Percentiles rank a stretch among this genome's conserved stretches.
phyloP scores from a whole-genome alignment of 805 yeast species.

The Wickerhamiella sorbophila region DNA sequence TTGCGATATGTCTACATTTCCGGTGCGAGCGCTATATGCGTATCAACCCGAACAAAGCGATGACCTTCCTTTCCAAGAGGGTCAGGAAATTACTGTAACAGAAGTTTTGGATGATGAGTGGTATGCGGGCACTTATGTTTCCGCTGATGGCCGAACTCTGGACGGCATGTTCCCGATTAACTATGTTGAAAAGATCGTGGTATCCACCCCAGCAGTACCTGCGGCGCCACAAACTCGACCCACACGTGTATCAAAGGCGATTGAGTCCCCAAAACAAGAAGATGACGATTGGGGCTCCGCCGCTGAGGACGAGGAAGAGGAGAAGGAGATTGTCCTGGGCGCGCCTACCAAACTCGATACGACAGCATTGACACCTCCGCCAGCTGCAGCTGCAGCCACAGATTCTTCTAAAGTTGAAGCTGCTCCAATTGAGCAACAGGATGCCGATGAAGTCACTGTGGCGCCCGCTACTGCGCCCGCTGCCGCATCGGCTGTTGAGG shows the following conservation, averaged over 20 bases:
- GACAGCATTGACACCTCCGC: background rate
- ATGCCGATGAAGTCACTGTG: background rate
- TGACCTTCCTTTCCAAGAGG: conserved; percentile 58
- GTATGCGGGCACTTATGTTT: conserved; percentile 56
- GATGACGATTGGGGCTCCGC: conserved; percentile 18
- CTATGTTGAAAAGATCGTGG: conserved; percentile 44
- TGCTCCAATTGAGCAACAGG: background rate
- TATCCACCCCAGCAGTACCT: conserved; percentile 9
- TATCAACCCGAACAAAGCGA: conserved; percentile 65
- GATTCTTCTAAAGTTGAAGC: background rate
- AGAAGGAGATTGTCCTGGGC: conserved; percentile 12
- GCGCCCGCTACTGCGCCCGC: background rate
- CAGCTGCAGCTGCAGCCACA: background rate
- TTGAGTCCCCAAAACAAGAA: conserved; percentile 7
- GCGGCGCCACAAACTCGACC: conserved; percentile 3
- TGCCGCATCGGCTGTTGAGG: background rate
- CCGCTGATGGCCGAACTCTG: conserved; percentile 29
- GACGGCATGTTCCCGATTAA: conserved; percentile 80
- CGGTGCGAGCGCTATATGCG: conserved; percentile 52
- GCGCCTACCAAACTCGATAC: conserved; percentile 9
- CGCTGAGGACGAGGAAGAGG: conserved; percentile 14
- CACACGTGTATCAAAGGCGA: conserved; percentile 3
- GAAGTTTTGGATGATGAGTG: conserved; percentile 84
- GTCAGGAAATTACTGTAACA: conserved; percentile 60
- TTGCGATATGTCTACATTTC: too few species aligned